A percentile compares a stretch with the other conserved stretches of the same genome.
These are phyloP conservation scores for Aspergillus viridinutans DNA, from an alignment of 2,329 filamentous ascomycete species.

Conservation along the genomic window DNA sequence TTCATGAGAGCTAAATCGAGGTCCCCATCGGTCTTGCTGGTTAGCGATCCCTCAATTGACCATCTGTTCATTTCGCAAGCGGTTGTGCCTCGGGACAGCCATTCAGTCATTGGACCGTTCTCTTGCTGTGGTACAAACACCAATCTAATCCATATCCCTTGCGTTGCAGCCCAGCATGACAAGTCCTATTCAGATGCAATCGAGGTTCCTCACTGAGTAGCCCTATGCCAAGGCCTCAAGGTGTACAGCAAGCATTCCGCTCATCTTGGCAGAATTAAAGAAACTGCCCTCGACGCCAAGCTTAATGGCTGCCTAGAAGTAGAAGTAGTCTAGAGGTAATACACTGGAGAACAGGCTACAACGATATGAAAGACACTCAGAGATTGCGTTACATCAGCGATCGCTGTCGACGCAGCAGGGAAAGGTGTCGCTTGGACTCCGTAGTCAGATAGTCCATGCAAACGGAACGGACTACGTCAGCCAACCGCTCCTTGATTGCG, in stretches of 20 bases:
- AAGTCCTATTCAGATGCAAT: not conserved
- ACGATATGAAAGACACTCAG: too few relatives aligned
- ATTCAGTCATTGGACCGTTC: too few relatives aligned
- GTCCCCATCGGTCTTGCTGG: too few relatives aligned
- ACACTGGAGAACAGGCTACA: not conserved
- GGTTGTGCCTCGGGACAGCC: too few relatives aligned
- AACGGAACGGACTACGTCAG: not conserved
- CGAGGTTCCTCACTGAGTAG: not conserved
- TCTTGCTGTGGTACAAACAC: not conserved
- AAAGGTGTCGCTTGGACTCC: not conserved
- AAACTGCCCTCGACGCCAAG: not conserved
- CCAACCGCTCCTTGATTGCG: slow-evolving; percentile 10
- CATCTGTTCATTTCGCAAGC: too few relatives aligned
- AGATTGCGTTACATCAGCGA: not conserved
- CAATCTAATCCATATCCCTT: not conserved
- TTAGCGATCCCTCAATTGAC: not conserved
- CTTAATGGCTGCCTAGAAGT: too few relatives aligned
- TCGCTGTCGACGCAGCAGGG: not conserved
- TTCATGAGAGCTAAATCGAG: not conserved
- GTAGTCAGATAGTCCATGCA: not conserved
- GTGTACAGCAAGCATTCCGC: not conserved
- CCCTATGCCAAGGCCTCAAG: not conserved
- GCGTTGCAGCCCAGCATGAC: not conserved
- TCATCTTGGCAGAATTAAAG: not conserved
- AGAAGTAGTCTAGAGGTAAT: too few relatives aligned